Base-by-base conservation (phyloP, 2,329 filamentous ascomycete genomes). In the Penicillium sp. region DNA sequence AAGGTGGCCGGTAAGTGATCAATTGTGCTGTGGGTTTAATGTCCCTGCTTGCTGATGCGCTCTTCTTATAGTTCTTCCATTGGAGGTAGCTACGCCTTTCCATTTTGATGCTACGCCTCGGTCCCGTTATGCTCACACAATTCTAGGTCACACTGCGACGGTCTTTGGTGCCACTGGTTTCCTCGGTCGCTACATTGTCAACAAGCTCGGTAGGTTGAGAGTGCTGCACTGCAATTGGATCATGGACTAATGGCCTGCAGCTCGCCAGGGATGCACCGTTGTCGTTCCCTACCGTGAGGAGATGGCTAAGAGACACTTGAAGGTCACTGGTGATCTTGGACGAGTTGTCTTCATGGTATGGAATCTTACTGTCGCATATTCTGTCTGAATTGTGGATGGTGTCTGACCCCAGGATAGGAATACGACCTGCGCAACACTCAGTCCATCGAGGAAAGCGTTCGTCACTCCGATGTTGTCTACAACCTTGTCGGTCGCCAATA, bases 81-180 rank as follows among this genome's bases (percentile, higher is more conserved):
- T 64, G 91, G 91, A 87, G 91, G 90, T 95, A 86, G 69, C 57
- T 50, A 56, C 57, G 39, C 55, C 55, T 51, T 55, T 47, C 59
- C 57, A 50, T 49, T 65, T 60, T 63, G 56, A 54, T 56, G 61
- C 57, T 14, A 51, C 31, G 38, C 49, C 31, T 53, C 51, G 42
- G 50, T 46, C 59, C 50, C 56, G 58, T 63, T 61, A 46, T 59
- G 65, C 70, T 67, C 72, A 71, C 42, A 57, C 51, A 50, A 59
- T 66, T 63, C 59, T 76, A 91, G 93, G 93, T 65, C 92, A 97
- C 79, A 97, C 92, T 61, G 93, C 90, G 60, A 99, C 94, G 57
- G 93, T 99, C 69, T 99, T 99, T 78, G 94, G 94, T 78, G 94
- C 94, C 71, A 97, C 92, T 60, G 94, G 94, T 63, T 93, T 96